Evolutionary conservation across 2,329 filamentous ascomycete species (phyloP), one percentile per base, ranked within the genome.

Genomic region (Rhinocladiella similis): DNA sequence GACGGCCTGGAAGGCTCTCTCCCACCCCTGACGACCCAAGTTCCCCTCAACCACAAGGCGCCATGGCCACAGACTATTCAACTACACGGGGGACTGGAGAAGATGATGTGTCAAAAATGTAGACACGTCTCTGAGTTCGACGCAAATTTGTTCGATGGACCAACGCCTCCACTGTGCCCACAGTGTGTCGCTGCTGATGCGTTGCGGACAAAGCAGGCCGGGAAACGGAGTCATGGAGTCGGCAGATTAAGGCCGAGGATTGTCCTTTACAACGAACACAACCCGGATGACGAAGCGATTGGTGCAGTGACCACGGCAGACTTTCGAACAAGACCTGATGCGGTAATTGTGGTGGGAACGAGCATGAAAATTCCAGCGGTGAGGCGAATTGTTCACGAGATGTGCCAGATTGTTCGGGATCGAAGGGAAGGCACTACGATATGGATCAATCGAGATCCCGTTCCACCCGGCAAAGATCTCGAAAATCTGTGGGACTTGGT

Each of bases 21-120:
- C 72, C 78, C 85, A 46, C 92, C 93, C 2, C 78, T 99, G 7
- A 81, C 83, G 22, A 97, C 94, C 0, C 81, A 83, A 50, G 86
- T 96, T 1, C 94, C 94, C 1, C 79, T 99, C 12, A 87, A 87
- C 59, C 80, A 83, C 63, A 96, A 94, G 70, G 91, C 86, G 0
- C 92, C 92, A 14, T 99, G 94, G 94, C 94, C 94, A 2, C 86
- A 85, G 63, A 96, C 94, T 0, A 85, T 99, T 59, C 94, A 97
- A 72, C 81, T 99, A 7, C 94, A 99, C 66, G 94, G 94, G 36
- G 92, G 93, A 16, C 81, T 99, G 35, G 87, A 91, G 67, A 94
- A 96, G 71, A 97, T 97, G 93, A 89, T 95, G 14, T 99, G 94
- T 74, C 91, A 91, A 43, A 97, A 97, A 72, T 99, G 94, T 72